Percentiles rank a stretch among this genome's conserved stretches.
Evolutionary conservation across 1,284 basidiomycete species (phyloP).

Genomic region (Sphagnurus paluster): DNA sequence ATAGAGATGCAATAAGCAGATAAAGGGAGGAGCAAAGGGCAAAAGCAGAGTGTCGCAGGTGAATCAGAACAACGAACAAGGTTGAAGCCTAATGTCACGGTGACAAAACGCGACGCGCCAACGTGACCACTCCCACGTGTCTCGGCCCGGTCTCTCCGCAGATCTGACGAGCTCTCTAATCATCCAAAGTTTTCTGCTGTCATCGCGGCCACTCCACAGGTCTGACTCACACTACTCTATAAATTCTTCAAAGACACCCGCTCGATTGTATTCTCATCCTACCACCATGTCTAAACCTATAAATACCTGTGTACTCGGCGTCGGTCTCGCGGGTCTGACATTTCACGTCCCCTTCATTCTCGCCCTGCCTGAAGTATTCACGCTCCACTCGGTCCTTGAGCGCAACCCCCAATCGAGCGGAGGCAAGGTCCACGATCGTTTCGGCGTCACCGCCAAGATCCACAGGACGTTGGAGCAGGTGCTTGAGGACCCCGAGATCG

Average conservation of each 20-base stretch:
- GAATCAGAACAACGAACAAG: slow-evolving; percentile 6
- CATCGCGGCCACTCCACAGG: not conserved
- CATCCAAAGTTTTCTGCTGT: not conserved
- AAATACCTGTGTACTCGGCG: slow-evolving; percentile 71
- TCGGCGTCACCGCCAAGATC: slow-evolving; percentile 58
- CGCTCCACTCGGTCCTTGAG: slow-evolving; percentile 64
- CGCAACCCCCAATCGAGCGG: slow-evolving; percentile 57
- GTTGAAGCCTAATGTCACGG: too few species aligned
- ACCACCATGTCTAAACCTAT: slow-evolving; percentile 48
- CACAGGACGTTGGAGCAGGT: slow-evolving; percentile 57
- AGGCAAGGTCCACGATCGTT: slow-evolving; percentile 64
- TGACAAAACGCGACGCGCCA: slow-evolving; percentile 11
- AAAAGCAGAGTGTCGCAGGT: slow-evolving; percentile 27
- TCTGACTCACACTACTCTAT: not conserved
- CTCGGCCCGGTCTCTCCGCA: not conserved
- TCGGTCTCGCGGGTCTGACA: slow-evolving; percentile 72
- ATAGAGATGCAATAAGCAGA: slow-evolving; percentile 7
- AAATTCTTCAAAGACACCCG: not conserved
- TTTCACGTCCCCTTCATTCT: slow-evolving; percentile 83
- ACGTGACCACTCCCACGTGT: slow-evolving; percentile 13
- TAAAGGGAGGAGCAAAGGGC: slow-evolving; percentile 1
- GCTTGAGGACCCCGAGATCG: slow-evolving; percentile 58
- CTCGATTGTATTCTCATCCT: not conserved
- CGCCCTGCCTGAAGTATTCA: slow-evolving; percentile 73
- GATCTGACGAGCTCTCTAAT: not conserved